phyloP scores from a whole-genome alignment of 2,329 filamentous ascomycete genomes.

The Rosellinia necatrix region DNA sequence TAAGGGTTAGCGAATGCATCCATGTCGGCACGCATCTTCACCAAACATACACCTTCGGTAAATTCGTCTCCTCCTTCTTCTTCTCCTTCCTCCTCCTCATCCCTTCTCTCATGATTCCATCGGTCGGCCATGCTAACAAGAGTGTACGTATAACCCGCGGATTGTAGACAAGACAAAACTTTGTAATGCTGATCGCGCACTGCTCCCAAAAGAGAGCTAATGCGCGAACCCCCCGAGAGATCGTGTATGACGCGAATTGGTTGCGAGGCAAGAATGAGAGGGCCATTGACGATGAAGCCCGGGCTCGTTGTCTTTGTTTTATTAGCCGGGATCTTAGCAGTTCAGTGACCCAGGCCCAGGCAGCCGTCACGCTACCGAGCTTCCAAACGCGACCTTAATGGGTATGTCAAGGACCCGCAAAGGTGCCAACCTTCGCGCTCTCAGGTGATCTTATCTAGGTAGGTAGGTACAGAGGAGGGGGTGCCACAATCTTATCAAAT shows the following conservation, averaged over 20 bases:
- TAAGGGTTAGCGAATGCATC: conserved; percentile 16
- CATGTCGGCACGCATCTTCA: neutral
- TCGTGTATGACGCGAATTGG: neutral
- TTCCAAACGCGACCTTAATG: conserved; percentile 24
- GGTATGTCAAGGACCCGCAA: conserved; percentile 16
- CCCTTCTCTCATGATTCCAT: conserved; percentile 54
- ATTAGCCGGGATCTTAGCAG: neutral
- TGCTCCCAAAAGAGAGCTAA: neutral
- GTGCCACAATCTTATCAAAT: no score
- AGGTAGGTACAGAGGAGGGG: conserved; percentile 1
- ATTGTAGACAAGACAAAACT: neutral
- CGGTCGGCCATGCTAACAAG: conserved; percentile 31
- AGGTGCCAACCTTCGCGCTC: conserved; percentile 26
- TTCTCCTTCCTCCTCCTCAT: conserved; percentile 71
- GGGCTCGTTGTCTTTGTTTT: neutral
- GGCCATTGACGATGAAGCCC: neutral
- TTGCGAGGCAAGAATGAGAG: neutral
- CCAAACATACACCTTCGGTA: conserved; percentile 60
- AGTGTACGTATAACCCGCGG: neutral
- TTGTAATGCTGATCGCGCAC: neutral
- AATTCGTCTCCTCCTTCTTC: conserved; percentile 69
- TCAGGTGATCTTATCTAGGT: conserved; percentile 35
- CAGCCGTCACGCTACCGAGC: conserved; percentile 33
- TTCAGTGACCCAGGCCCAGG: no score
- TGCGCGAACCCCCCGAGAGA: neutral